phyloP scores from a whole-genome alignment of 257 asterid genomes.

The Solanum medicagineum region DNA sequence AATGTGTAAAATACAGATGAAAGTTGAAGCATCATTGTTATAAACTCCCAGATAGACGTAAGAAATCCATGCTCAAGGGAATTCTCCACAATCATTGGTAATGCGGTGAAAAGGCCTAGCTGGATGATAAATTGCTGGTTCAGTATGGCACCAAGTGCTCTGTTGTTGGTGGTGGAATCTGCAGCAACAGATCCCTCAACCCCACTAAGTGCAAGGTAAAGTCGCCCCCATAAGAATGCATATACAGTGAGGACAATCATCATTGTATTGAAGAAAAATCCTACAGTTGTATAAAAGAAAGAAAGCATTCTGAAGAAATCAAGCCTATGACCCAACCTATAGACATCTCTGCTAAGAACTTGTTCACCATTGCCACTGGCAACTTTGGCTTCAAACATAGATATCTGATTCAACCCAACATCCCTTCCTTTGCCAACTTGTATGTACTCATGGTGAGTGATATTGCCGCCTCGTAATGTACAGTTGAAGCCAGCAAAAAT shows the following conservation, averaged over 20 bases:
- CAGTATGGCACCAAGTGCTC: slow-evolving; percentile 90
- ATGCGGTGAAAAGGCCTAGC: slow-evolving; percentile 84
- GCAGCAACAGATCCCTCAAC: slow-evolving; percentile 54
- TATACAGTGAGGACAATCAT: slow-evolving; percentile 88
- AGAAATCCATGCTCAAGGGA: slow-evolving; percentile 97
- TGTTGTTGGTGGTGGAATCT: slow-evolving; percentile 36
- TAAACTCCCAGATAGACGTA: slow-evolving; percentile 81
- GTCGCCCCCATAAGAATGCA: slow-evolving; percentile 96
- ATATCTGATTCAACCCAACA: slow-evolving; percentile 88
- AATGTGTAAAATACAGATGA: slow-evolving; percentile 88
- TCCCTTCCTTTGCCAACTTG: slow-evolving; percentile 99
- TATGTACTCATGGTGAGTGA: slow-evolving; percentile 94
- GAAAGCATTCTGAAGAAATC: slow-evolving; percentile 99
- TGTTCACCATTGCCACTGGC: slow-evolving; percentile 99
- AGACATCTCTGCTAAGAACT: slow-evolving; percentile 86
- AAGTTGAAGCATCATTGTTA: slow-evolving; percentile 96
- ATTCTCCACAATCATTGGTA: slow-evolving; percentile 94
- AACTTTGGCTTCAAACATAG: slow-evolving; percentile 98
- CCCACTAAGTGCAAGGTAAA: slow-evolving; percentile 94
- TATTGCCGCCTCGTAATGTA: slow-evolving; percentile 93
- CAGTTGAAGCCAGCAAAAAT: slow-evolving; percentile 99
- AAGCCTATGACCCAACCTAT: slow-evolving; percentile 93
- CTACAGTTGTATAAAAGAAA: slow-evolving; percentile 91
- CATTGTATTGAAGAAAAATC: slow-evolving; percentile 94
- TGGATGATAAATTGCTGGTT: slow-evolving; percentile 97